Percentiles rank a stretch among this genome's conserved stretches.
These are phyloP conservation scores for Globisporangium heterothallicum DNA, from an alignment of 352 stramenopile genomes.

Conservation along the genomic window DNA sequence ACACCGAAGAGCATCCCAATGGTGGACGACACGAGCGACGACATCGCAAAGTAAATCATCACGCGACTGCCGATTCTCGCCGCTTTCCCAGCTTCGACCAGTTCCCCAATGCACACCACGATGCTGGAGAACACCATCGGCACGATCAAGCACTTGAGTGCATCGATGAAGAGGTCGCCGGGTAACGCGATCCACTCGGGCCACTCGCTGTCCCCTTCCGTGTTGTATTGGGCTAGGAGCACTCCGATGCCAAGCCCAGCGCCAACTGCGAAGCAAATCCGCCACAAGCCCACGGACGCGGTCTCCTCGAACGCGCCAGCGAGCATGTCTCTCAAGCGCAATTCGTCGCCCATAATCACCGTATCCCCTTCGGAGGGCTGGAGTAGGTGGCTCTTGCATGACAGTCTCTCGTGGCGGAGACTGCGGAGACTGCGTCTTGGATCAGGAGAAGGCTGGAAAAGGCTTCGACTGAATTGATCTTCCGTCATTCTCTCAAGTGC, in stretches of 20 bases:
- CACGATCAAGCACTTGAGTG: conserved; percentile 40
- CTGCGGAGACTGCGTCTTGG: too few relatives aligned
- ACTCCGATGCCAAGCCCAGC: conserved; percentile 24
- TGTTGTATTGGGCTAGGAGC: conserved; percentile 16
- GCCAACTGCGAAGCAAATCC: conserved; percentile 15
- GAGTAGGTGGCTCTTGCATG: background rate
- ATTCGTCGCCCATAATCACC: background rate
- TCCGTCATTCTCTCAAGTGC: too few relatives aligned
- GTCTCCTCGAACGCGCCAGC: conserved; percentile 8
- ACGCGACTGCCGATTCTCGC: conserved; percentile 28
- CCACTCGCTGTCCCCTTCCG: conserved; percentile 9
- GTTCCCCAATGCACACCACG: conserved; percentile 24
- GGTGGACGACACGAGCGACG: conserved; percentile 23
- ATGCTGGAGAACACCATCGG: conserved; percentile 39
- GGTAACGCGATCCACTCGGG: conserved; percentile 27
- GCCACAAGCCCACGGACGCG: conserved; percentile 10
- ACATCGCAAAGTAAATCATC: conserved; percentile 20
- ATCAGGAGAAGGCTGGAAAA: too few relatives aligned
- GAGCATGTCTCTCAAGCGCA: conserved; percentile 13
- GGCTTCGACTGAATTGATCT: too few relatives aligned
- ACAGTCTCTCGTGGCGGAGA: too few relatives aligned
- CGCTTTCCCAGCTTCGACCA: conserved; percentile 29
- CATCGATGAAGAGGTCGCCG: conserved; percentile 32
- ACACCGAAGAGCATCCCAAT: conserved; percentile 26
- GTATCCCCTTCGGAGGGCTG: background rate